These are phyloP conservation scores for Triangularia setosa DNA, from an alignment of 2,329 filamentous ascomycete species.

Conservation along the genomic window DNA sequence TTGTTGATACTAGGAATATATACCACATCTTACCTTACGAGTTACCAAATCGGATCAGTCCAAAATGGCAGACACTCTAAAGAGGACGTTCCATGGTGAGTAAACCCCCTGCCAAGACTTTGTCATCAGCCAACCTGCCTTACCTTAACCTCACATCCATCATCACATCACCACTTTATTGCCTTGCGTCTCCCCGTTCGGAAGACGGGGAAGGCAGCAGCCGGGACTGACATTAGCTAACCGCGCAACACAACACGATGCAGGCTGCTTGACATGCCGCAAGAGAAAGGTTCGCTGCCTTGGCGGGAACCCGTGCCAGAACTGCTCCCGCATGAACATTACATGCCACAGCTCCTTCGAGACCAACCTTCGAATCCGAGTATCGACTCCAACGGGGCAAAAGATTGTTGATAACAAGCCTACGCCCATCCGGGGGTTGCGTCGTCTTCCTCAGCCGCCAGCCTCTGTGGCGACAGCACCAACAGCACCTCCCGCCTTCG, in stretches of 20 bases:
- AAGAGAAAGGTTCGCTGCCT: slow-evolving; percentile 26
- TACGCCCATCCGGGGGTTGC: not conserved
- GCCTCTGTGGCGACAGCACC: not conserved
- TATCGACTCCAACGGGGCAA: slow-evolving; percentile 22
- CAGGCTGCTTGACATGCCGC: slow-evolving; percentile 26
- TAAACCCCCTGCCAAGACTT: slow-evolving; percentile 7
- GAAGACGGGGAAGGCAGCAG: not conserved
- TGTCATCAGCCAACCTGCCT: not conserved
- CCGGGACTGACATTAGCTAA: not conserved
- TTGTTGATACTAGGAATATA: not conserved
- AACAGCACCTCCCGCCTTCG: slow-evolving; percentile 1
- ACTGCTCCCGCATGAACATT: slow-evolving; percentile 27
- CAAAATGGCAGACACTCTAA: slow-evolving; percentile 3
- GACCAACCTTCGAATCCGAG: slow-evolving; percentile 24
- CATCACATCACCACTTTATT: not conserved
- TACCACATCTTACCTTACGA: not conserved
- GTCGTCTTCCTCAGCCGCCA: slow-evolving; percentile 4
- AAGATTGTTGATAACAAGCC: slow-evolving; percentile 17
- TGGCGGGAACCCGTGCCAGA: slow-evolving; percentile 25
- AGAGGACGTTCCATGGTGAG: slow-evolving; percentile 7
- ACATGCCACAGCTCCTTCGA: slow-evolving; percentile 27
- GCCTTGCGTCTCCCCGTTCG: not conserved
- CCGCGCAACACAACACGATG: not conserved
- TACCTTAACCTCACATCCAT: not conserved
- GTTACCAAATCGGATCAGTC: not conserved